Evolutionary conservation across 1,139 yeast genomes (phyloP), one percentile per base, ranked within the genome.

Genomic region (Lizanozyma gosingica): DNA sequence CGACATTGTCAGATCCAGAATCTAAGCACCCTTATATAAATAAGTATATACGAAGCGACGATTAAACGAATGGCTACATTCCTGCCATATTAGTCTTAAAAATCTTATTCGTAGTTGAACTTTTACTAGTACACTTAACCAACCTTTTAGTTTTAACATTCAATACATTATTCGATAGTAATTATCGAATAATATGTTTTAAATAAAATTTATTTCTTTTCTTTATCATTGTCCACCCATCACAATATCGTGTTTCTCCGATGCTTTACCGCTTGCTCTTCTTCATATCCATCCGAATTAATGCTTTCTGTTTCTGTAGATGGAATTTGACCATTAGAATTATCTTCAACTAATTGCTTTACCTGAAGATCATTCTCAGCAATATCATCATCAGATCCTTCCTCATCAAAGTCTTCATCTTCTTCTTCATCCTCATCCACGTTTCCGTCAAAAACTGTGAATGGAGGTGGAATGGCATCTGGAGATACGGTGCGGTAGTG

Each of bases 1-100:
- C 60, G 94, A 87, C 71, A 92, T 92, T 60, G 76, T 92, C 78
- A 92, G 83, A 74, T 85, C 95, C 45, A 84, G 95, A 81, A 71
- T 73, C 63, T 87, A 81, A 68, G 42, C n/a, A n/a, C n/a, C n/a
- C n/a, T n/a, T n/a, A n/a, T n/a, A n/a, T n/a, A n/a, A n/a, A n/a
- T n/a, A n/a, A n/a, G 8, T 33, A 6, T n/a, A n/a, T 16, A 15
- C 16, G 35, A 6, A 15, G n/a, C 16, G 16, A n/a, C 15, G n/a
- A 33, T 33, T 33, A n/a, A 33, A n/a, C n/a, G n/a, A n/a, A n/a
- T n/a, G n/a, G n/a, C n/a, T n/a, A n/a, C n/a, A n/a, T n/a, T n/a
- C n/a, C n/a, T n/a, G n/a, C n/a, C n/a, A n/a, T n/a, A n/a, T n/a
- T n/a, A n/a, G n/a, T n/a, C n/a, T n/a, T n/a, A n/a, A n/a, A n/a